These are phyloP conservation scores for Hanseniaspora thailandica DNA, from an alignment of 805 yeast genomes.

Conservation along the genomic window DNA sequence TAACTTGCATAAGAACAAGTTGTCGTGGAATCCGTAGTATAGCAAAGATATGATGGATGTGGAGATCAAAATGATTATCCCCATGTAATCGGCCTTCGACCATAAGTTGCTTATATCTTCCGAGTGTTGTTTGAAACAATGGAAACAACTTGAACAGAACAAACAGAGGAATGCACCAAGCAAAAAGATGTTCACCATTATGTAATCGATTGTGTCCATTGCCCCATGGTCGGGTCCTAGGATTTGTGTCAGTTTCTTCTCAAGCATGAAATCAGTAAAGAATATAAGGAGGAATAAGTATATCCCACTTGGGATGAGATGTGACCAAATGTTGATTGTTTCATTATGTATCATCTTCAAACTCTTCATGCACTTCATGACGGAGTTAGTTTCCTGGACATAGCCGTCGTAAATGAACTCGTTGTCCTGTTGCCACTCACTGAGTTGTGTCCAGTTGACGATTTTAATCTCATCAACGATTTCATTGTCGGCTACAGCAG, in stretches of 20 bases:
- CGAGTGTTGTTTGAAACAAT: slow-evolving; percentile 58
- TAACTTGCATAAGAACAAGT: slow-evolving; percentile 22
- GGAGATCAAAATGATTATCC: slow-evolving; percentile 57
- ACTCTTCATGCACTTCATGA: slow-evolving; percentile 36
- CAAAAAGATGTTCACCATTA: slow-evolving; percentile 43
- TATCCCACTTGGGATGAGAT: slow-evolving; percentile 36
- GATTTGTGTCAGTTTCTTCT: slow-evolving; percentile 30
- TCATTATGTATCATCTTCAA: slow-evolving; percentile 55
- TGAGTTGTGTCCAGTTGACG: slow-evolving; percentile 42
- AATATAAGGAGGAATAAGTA: slow-evolving; percentile 24
- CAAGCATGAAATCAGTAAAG: slow-evolving; percentile 24
- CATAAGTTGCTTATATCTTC: slow-evolving; percentile 42
- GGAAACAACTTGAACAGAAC: slow-evolving; percentile 54
- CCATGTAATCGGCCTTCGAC: slow-evolving; percentile 64
- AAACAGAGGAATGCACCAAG: slow-evolving; percentile 50
- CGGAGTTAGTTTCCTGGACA: slow-evolving; percentile 44
- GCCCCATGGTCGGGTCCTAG: neutral
- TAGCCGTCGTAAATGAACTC: slow-evolving; percentile 55
- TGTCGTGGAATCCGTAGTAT: slow-evolving; percentile 36
- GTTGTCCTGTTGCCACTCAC: slow-evolving; percentile 66
- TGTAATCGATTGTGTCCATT: slow-evolving; percentile 33
- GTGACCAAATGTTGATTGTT: slow-evolving; percentile 59
- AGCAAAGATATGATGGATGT: slow-evolving; percentile 46
- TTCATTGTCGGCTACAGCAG: neutral
- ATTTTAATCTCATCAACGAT: slow-evolving; percentile 5